Evolutionary conservation across 805 yeast species (phyloP), one percentile per base, ranked within the genome.

Genomic region (Candida vartiovaarae): DNA sequence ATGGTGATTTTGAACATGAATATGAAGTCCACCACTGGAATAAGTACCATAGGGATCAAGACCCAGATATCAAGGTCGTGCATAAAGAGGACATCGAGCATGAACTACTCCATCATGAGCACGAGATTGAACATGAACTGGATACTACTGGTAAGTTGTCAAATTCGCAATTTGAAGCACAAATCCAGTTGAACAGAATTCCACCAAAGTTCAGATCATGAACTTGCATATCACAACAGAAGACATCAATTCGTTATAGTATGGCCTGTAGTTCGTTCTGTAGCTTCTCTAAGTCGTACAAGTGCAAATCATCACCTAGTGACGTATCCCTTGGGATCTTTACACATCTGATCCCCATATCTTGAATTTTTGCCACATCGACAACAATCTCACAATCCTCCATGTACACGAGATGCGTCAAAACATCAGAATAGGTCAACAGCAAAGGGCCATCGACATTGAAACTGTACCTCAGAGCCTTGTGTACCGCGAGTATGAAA

Each of bases 11-110:
- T 58, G 98, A 90, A 63, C 75, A 78, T 53, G 97, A 90, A 61
- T 91, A 90, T 60, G 97, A 91, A 61, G 81, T 86, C 45, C 97
- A 90, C 62, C 98, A 90, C 62, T 91, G 97, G 97, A 76, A 81
- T 47, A 70, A 88, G 64, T 82, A 73, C 58, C 93, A 85, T 59
- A 72, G 76, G 44, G 78, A 85, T 51, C 65, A 71, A 44, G 97
- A 89, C 61, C 96, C 96, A 2, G 89, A 86, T 42, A 88, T 89
- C 27, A 71, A 74, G 54, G 66, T 76, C 25, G 83, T 85, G 41
- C 97, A 89, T 60, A 83, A 82, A 50, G 97, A 89, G 60, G 97
- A 89, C 60, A 76, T 84, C 7, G 96, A 87, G 59, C 85, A 58
- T 43, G 61, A 58, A 34, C 42, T 58, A 10, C 29, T 56, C 30